Evolutionary conservation across 2,329 filamentous ascomycete species (phyloP).

Genomic region (Pseudogymnoascus destructans): DNA sequence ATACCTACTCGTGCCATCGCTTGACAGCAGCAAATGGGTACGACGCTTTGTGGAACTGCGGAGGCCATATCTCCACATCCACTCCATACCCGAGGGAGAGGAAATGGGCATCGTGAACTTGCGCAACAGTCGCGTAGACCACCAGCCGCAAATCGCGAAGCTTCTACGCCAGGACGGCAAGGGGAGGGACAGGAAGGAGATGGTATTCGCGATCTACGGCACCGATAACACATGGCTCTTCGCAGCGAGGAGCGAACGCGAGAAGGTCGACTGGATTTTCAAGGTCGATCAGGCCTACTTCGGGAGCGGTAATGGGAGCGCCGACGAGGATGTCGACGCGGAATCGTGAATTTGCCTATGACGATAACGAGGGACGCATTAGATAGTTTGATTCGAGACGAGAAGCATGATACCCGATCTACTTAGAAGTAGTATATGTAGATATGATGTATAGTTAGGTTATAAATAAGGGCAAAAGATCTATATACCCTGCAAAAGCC

Average conservation of each 20-base stretch:
- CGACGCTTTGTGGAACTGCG: constrained; percentile 88
- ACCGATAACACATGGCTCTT: constrained; percentile 94
- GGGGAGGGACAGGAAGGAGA: constrained; percentile 22
- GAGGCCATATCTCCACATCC: constrained; percentile 81
- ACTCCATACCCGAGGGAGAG: constrained; percentile 74
- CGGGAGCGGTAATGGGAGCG: constrained; percentile 16
- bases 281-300: constrained; percentile 62
- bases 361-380: not conserved
- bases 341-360: not conserved
- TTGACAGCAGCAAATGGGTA: constrained; percentile 71
- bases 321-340: not conserved
- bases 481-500: too few species aligned
- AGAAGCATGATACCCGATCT: constrained; percentile 5
- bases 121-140: constrained; percentile 80
- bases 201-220: constrained; percentile 86
- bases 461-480: too few species aligned
- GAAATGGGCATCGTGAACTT: constrained; percentile 84
- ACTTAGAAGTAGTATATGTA: not conserved
- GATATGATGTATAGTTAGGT: not conserved
- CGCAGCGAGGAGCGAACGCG: constrained; percentile 72
- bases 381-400: not conserved
- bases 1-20: constrained; percentile 75
- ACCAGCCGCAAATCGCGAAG: constrained; percentile 74
- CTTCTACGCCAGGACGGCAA: constrained; percentile 39
- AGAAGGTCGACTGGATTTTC: constrained; percentile 96